Evolutionary conservation across 2,329 filamentous ascomycete genomes (phyloP).

Genomic region (Fusarium floridanum): DNA sequence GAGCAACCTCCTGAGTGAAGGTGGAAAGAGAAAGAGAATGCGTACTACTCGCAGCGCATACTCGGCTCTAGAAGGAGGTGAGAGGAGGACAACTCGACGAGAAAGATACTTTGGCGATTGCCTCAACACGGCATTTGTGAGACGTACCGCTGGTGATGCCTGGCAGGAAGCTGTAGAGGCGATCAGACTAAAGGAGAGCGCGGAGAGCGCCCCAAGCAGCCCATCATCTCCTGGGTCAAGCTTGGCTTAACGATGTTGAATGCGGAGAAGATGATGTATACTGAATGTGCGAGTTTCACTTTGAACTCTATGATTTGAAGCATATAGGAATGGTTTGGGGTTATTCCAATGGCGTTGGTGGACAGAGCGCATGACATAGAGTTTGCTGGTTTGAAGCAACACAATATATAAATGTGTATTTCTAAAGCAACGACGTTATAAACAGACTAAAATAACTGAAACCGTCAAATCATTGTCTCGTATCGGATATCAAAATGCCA

Average conservation of each 20-base stretch:
- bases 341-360: constrained; percentile 26
- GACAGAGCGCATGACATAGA: constrained; percentile 19
- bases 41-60: constrained; percentile 81
- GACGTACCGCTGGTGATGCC: constrained; percentile 70
- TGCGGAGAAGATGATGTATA: constrained; percentile 18
- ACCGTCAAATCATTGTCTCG: constrained; percentile 8
- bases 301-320: constrained; percentile 5
- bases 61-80: constrained; percentile 82
- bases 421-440: constrained; percentile 6
- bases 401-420: constrained; percentile 17
- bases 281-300: not conserved
- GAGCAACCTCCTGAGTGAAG: constrained; percentile 72
- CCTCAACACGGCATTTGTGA: constrained; percentile 71
- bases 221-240: constrained; percentile 31
- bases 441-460: not conserved
- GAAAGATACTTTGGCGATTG: constrained; percentile 79
- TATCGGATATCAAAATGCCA: constrained; percentile 5
- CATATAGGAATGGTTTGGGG: constrained; percentile 12
- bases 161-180: constrained; percentile 53
- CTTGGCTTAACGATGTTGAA: constrained; percentile 11
- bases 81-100: constrained; percentile 73
- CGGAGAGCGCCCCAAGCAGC: constrained; percentile 29
- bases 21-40: constrained; percentile 64
- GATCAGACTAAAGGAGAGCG: constrained; percentile 25
- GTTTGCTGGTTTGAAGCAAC: not conserved